Evolutionary conservation across 768 basidiomycete genomes (phyloP), one percentile per base, ranked within the genome.

Genomic region (Lactifluus volemus): DNA sequence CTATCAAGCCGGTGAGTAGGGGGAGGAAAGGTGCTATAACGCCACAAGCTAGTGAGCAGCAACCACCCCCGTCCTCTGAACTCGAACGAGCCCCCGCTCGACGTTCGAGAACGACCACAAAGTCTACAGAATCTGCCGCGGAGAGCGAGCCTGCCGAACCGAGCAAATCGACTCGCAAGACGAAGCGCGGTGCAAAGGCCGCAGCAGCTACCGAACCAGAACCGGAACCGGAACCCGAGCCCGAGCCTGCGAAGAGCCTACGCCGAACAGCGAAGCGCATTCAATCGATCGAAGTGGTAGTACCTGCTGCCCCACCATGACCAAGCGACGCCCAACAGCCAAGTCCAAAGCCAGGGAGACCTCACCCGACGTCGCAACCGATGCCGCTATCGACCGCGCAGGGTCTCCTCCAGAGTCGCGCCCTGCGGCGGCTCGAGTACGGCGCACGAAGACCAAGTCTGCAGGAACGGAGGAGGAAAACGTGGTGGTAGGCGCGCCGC

Each of bases 41-140:
- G 21, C n/a, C n/a, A n/a, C n/a, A n/a, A n/a, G n/a, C n/a, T n/a
- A n/a, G n/a, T n/a, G n/a, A n/a, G n/a, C 34, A 17, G 25, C 44
- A 42, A 19, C 61, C 21, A 55, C 63, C 7, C 49, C 52, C 19
- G 8, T 45, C 32, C 12, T 34, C 53, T 12, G 49, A 39, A 14
- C 21, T 60, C 11, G 42, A 64, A 49, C n/a, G 64, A 17, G 63
- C 51, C 10, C 29, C 66, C n/a, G 61, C 53, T 15, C 69, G 69
- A 6, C 70, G 69, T 38, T 69, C 70, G 4, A 67, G 72, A 42
- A 61, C 65, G 17, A 57, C 69, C 8, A 64, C 68, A 15, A 64
- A 60, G 45, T 65, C 65, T 4, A 58, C 63, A 1, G 62, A 51
- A 29, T 61, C 65, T n/a, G 55, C 65, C 19, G 54, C 54, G 52